These are phyloP conservation scores for Trichosporon ovoides DNA, from an alignment of 1,284 basidiomycete genomes.

Conservation along the genomic window DNA sequence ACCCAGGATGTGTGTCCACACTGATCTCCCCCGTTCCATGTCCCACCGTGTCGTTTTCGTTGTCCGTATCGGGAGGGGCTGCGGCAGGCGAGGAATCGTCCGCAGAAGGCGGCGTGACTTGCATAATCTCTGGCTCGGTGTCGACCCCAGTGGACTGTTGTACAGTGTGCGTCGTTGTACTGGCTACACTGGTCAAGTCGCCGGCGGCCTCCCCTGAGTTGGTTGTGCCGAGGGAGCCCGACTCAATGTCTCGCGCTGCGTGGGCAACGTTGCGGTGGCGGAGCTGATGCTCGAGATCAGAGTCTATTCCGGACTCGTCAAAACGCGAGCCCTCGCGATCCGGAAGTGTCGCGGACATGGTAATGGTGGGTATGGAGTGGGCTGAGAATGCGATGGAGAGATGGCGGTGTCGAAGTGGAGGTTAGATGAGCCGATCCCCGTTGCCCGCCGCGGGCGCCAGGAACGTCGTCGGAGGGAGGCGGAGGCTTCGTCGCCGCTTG, in stretches of 20 bases:
- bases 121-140: not conserved
- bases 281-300: constrained; percentile 1
- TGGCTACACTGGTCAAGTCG: not conserved
- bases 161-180: not conserved
- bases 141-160: not conserved
- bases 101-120: too few species aligned
- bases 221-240: not conserved
- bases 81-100: too few species aligned
- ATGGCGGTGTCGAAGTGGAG: not conserved
- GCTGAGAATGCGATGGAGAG: constrained; percentile 1
- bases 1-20: not conserved
- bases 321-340: constrained; percentile 1
- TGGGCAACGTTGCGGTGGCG: constrained; percentile 1
- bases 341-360: not conserved
- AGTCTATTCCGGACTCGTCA: constrained; percentile 3
- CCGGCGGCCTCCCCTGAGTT: not conserved
- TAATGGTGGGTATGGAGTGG: not conserved
- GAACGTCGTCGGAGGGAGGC: not conserved
- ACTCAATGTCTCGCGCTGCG: constrained; percentile 5
- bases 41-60: too few species aligned
- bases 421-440: not conserved
- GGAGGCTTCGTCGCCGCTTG: constrained; percentile 1
- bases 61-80: too few species aligned
- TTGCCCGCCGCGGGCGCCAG: not conserved
- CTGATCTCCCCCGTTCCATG: too few species aligned